Evolutionary conservation across 208 protist species (phyloP), one percentile per base, ranked within the genome.

Genomic region (Eutreptiella sp.): DNA sequence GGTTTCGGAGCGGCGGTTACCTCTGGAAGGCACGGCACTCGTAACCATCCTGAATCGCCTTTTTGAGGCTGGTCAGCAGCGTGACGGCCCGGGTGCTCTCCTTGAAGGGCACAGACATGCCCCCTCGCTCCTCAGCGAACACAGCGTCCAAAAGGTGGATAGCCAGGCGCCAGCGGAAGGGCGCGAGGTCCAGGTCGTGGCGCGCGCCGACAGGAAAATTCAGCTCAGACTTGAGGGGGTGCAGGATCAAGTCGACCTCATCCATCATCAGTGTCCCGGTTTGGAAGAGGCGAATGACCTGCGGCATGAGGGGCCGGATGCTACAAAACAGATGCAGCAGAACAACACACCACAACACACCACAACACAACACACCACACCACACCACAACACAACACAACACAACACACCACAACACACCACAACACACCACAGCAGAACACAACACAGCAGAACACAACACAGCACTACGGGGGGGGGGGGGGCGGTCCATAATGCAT

Each of bases 211-310:
- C 48, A 1, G 72, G 72, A 53, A 67, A 78, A 65, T 78, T 78
- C 29, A 78, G 66, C 59, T 78, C 72, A 0, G 64, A 73, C 50
- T 68, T 71, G 26, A 78, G 62, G 2, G 69, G 71, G 36, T 76
- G 71, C 21, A 76, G 66, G 28, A 76, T 24, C 46, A 76, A 31
- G 62, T 76, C 71, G 28, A 75, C 68, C 47, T 77, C 63, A 27
- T 71, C 64, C 57, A 70, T 64, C 16, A 76, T 38, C n/a, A 76
- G 45, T 3, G 61, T 28, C 19, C 21, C 5, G 16, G 7, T 23
- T 31, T 48, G 60, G 48, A 24, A 47, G 3, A 66, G n/a, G n/a
- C n/a, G n/a, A n/a, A n/a, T n/a, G n/a, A n/a, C n/a, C n/a, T n/a
- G n/a, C n/a, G n/a, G n/a, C n/a, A n/a, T n/a, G n/a, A n/a, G n/a